Percentiles rank a stretch among this genome's conserved stretches.
phyloP scores from a whole-genome alignment of 441 rosid genomes.

The Hura crepitans region DNA sequence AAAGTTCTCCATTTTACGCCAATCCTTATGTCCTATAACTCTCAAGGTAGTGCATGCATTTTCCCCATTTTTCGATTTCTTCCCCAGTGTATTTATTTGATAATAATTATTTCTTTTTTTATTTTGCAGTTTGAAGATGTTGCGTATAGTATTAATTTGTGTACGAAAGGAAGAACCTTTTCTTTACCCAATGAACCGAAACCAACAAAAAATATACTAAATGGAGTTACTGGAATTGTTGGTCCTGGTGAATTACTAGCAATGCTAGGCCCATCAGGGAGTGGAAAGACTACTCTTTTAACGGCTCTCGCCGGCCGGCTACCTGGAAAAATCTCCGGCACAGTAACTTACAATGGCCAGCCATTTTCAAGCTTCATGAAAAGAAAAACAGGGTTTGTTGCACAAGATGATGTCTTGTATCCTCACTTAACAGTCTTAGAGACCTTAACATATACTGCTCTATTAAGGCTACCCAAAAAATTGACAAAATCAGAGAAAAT shows the following conservation, averaged over 20 bases:
- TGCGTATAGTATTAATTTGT: conserved; percentile 42
- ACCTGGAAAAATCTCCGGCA: conserved; percentile 60
- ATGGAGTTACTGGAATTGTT: conserved; percentile 61
- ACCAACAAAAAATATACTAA: conserved; percentile 47
- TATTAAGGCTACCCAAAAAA: conserved; percentile 65
- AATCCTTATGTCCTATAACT: conserved; percentile 51
- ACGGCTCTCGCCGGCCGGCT: conserved; percentile 76
- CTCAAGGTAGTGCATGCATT: conserved; percentile 47
- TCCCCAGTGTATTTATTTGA: neutral
- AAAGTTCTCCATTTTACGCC: conserved; percentile 45
- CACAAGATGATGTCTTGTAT: conserved; percentile 78
- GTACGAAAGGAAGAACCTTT: conserved; percentile 30
- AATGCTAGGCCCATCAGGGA: conserved; percentile 92
- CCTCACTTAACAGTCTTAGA: conserved; percentile 82
- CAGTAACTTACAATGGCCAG: conserved; percentile 53
- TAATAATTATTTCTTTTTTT: too few relatives aligned
- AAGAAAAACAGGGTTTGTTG: conserved; percentile 71
- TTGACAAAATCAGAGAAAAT: conserved; percentile 49
- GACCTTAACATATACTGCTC: conserved; percentile 66
- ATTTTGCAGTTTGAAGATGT: conserved; percentile 73
- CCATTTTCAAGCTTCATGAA: conserved; percentile 67
- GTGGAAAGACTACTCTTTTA: conserved; percentile 86
- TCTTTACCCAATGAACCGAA: conserved; percentile 43
- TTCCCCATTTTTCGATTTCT: neutral
- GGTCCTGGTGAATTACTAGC: conserved; percentile 78